Percentiles rank a stretch among this genome's conserved stretches.
Evolutionary conservation across 805 yeast genomes (phyloP).

Genomic region (Candida mattraensis): DNA sequence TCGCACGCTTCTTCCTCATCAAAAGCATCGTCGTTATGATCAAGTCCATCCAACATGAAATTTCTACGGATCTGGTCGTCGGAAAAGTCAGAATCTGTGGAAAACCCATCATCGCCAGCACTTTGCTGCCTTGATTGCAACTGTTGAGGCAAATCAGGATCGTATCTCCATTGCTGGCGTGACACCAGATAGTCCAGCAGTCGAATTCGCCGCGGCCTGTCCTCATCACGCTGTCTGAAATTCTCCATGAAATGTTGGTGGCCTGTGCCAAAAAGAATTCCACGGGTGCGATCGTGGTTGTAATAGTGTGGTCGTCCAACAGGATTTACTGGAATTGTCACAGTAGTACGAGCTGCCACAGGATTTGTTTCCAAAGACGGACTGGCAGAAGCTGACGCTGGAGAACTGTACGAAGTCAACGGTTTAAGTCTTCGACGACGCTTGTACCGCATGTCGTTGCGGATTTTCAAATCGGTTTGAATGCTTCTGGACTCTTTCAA

Average conservation of each 20-base stretch:
- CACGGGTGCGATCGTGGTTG: slow-evolving; percentile 18
- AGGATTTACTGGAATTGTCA: slow-evolving; percentile 4
- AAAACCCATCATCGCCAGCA: slow-evolving; percentile 13
- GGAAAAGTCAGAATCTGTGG: slow-evolving; percentile 19
- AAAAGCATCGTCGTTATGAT: slow-evolving; percentile 11
- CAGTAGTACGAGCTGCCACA: slow-evolving; percentile 1
- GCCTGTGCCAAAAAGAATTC: slow-evolving; percentile 19
- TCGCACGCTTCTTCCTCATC: slow-evolving; percentile 13
- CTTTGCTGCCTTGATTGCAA: slow-evolving; percentile 12
- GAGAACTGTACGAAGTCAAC: slow-evolving; percentile 9
- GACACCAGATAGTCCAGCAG: slow-evolving; percentile 23
- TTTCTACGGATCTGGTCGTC: slow-evolving; percentile 18
- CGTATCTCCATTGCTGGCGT: slow-evolving; percentile 21
- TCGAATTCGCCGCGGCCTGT: slow-evolving; percentile 21
- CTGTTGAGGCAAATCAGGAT: slow-evolving; percentile 17
- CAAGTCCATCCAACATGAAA: slow-evolving; percentile 15
- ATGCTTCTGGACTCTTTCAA: slow-evolving; percentile 18
- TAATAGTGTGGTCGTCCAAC: slow-evolving; percentile 14
- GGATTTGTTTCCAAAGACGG: slow-evolving; percentile 7
- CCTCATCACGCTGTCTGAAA: slow-evolving; percentile 17
- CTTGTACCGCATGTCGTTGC: slow-evolving; percentile 32
- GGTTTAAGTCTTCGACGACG: slow-evolving; percentile 29
- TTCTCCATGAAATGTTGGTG: slow-evolving; percentile 18
- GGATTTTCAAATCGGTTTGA: slow-evolving; percentile 19
- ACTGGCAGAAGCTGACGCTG: slow-evolving; percentile 1